Evolutionary conservation across 2,329 filamentous ascomycete species (phyloP).

Genomic region (Sporothrix mexicana): DNA sequence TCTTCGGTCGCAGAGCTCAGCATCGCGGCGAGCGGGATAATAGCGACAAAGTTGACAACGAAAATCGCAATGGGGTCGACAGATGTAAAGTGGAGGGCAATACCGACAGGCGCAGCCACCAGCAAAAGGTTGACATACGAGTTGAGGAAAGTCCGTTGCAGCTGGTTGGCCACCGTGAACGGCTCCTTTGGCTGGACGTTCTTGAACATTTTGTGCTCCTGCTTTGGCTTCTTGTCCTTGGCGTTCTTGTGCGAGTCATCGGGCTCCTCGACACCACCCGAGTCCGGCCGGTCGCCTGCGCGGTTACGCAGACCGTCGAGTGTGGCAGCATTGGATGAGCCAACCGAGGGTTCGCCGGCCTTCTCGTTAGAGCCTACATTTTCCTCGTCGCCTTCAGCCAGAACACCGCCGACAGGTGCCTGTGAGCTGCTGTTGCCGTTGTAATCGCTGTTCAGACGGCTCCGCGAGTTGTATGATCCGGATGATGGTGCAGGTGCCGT

Average conservation of each 20-base stretch:
- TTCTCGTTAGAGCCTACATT: slow-evolving; percentile 4
- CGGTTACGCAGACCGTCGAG: slow-evolving; percentile 39
- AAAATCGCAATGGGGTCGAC: slow-evolving; percentile 72
- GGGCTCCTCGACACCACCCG: slow-evolving; percentile 30
- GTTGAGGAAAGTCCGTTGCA: slow-evolving; percentile 75
- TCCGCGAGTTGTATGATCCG: slow-evolving; percentile 22
- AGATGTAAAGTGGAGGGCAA: slow-evolving; percentile 65
- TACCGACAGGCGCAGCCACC: slow-evolving; percentile 77
- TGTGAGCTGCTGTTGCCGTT: neutral
- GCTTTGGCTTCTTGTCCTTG: slow-evolving; percentile 49
- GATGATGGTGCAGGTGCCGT: slow-evolving; percentile 27
- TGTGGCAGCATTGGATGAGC: slow-evolving; percentile 31
- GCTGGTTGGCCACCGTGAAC: slow-evolving; percentile 68
- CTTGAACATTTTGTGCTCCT: slow-evolving; percentile 51
- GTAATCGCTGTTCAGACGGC: slow-evolving; percentile 22
- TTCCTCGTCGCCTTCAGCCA: slow-evolving; percentile 25
- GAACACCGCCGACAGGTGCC: slow-evolving; percentile 13
- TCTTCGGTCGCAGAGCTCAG: slow-evolving; percentile 87
- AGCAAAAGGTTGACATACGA: slow-evolving; percentile 89
- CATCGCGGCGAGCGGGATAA: slow-evolving; percentile 84
- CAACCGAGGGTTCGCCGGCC: slow-evolving; percentile 21
- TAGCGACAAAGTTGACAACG: slow-evolving; percentile 90
- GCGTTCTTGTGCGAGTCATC: slow-evolving; percentile 42
- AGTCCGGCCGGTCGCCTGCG: slow-evolving; percentile 38
- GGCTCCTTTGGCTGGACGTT: slow-evolving; percentile 57